phyloP scores from a whole-genome alignment of 352 stramenopile genomes.

The Globisporangium acanthophoron region DNA sequence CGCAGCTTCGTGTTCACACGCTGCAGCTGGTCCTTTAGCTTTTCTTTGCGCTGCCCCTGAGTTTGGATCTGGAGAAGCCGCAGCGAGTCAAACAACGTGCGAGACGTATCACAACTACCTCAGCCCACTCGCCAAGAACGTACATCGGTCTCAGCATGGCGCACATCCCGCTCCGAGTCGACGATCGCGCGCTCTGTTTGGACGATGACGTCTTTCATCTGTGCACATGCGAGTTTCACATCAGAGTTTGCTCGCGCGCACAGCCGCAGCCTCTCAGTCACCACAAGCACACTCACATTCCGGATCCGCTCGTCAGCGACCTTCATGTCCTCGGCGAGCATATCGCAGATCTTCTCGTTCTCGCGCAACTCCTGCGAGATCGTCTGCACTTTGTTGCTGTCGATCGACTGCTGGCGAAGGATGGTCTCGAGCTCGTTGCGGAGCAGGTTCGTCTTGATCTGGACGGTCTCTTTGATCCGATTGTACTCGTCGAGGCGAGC shows the following conservation, averaged over 20 bases:
- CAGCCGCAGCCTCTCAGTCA: not conserved
- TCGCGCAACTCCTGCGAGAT: constrained; percentile 66
- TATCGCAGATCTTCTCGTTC: constrained; percentile 61
- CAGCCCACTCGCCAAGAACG: not conserved
- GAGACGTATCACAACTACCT: not conserved
- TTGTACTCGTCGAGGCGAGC: constrained; percentile 74
- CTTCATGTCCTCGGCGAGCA: constrained; percentile 55
- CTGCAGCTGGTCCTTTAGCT: constrained; percentile 60
- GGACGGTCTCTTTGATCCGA: constrained; percentile 69
- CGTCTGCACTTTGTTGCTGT: constrained; percentile 69
- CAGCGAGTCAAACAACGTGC: not conserved
- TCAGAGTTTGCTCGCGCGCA: not conserved
- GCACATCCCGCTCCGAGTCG: constrained; percentile 43
- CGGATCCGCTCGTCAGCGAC: constrained; percentile 53
- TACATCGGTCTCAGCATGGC: constrained; percentile 54
- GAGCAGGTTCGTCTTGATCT: constrained; percentile 66
- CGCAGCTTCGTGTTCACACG: constrained; percentile 84
- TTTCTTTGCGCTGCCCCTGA: constrained; percentile 52
- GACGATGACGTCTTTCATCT: constrained; percentile 71
- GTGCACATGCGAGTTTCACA: not conserved
- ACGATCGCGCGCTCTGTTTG: constrained; percentile 54
- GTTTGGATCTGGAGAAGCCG: constrained; percentile 32
- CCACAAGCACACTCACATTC: constrained; percentile 28
- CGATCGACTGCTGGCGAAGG: constrained; percentile 51
- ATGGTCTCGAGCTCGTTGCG: constrained; percentile 71